These are phyloP conservation scores for Colletotrichum melonis DNA, from an alignment of 2,329 filamentous ascomycete species.

Conservation along the genomic window DNA sequence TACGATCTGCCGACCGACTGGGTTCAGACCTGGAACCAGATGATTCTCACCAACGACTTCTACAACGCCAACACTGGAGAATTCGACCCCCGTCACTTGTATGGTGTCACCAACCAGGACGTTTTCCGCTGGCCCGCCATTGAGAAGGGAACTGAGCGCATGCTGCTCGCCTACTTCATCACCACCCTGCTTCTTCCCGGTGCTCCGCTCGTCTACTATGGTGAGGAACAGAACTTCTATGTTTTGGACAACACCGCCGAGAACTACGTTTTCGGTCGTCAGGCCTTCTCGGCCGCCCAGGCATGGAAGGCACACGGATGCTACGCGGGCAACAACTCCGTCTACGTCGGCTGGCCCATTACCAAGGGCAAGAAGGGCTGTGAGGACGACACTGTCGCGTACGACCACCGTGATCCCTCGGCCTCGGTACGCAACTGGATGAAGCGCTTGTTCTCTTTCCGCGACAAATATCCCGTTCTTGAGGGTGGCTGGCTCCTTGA, in stretches of 20 bases:
- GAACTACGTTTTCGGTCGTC: constrained; percentile 75
- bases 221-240: constrained; percentile 75
- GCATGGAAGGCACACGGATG: constrained; percentile 76
- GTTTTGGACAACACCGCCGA: constrained; percentile 71
- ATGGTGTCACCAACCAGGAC: constrained; percentile 73
- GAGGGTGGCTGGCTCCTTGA: constrained; percentile 69
- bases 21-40: constrained; percentile 65
- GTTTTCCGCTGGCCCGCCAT: constrained; percentile 73
- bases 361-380: constrained; percentile 66
- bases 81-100: constrained; percentile 74
- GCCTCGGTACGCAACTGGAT: constrained; percentile 70
- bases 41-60: constrained; percentile 69
- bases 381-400: constrained; percentile 64
- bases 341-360: constrained; percentile 69
- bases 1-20: constrained; percentile 47
- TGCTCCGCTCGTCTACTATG: constrained; percentile 70
- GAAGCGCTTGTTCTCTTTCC: constrained; percentile 71
- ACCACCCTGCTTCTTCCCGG: constrained; percentile 70
- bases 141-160: constrained; percentile 65
- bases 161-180: constrained; percentile 68
- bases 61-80: constrained; percentile 69
- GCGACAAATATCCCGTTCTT: constrained; percentile 65
- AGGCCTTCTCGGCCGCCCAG: constrained; percentile 69
- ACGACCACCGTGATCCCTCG: constrained; percentile 72
- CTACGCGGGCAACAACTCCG: constrained; percentile 65